Percentiles rank a stretch among this genome's conserved stretches.
Evolutionary conservation across 1,284 basidiomycete species (phyloP).

Genomic region (Inonotus hispidus): DNA sequence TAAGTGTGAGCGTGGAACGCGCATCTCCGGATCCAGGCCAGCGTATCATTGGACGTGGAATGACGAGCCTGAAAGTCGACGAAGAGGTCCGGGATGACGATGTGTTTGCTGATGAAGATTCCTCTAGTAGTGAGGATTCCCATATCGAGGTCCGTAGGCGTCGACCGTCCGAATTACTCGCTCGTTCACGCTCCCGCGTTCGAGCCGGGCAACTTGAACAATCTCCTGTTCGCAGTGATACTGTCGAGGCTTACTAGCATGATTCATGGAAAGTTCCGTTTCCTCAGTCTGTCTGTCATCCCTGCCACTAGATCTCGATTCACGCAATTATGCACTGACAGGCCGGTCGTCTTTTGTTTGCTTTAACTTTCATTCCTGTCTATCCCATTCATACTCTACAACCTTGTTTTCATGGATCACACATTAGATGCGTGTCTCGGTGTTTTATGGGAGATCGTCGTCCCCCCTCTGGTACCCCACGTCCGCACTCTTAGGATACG

Average conservation of each 20-base stretch:
- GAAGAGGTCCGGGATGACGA: constrained; percentile 10
- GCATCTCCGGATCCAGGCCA: constrained; percentile 1
- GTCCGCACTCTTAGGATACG: too few relatives aligned
- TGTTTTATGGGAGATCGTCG: too few relatives aligned
- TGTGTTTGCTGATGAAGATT: constrained; percentile 7
- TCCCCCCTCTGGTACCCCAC: too few relatives aligned
- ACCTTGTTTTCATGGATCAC: not conserved
- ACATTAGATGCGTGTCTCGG: too few relatives aligned
- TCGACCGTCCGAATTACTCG: constrained; percentile 13
- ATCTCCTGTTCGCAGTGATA: constrained; percentile 12
- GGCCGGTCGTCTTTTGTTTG: not conserved
- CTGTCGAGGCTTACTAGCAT: constrained; percentile 20
- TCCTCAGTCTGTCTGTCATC: not conserved
- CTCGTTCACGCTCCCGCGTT: constrained; percentile 6
- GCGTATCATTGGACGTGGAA: constrained; percentile 12
- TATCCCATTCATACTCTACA: not conserved
- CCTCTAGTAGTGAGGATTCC: not conserved
- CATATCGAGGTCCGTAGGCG: constrained; percentile 11
- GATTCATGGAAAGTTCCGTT: constrained; percentile 14
- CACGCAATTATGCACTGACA: not conserved
- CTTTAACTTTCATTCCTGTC: not conserved
- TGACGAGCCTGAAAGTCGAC: constrained; percentile 5
- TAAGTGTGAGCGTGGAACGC: not conserved
- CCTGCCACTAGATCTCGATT: not conserved
- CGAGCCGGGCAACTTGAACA: not conserved